Base-by-base conservation (phyloP, 169 alveolate species). In the Plasmodium adleri region DNA sequence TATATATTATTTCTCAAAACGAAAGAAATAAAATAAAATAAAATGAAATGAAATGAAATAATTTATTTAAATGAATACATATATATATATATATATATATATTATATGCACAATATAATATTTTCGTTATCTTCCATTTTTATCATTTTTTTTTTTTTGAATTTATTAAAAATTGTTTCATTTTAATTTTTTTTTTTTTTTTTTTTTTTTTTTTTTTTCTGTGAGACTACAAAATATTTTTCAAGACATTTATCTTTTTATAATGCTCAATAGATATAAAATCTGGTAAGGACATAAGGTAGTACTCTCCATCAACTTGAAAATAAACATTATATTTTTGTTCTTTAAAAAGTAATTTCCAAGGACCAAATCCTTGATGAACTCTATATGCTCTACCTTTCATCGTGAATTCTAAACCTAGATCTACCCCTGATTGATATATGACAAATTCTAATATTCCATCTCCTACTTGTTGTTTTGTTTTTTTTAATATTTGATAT, bases 301-400 rank as follows among this genome's bases (percentile, higher is more conserved):
- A 92, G 76, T 80, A 94, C 72, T 94, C 96, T 4, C 96, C 96
- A 63, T 94, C 96, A 6, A 93, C 93, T 89, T 94, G 96, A 74
- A 93, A 92, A 56, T 94, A 94, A 22, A 94, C 96, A 50, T 75
- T 66, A 24, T 66, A 66, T 12, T 47, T 71, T 5, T 76, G 66
- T 66, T 94, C 92, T 71, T 92, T 94, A 66, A 95, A 94, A 13
- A 74, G 43, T 22, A 95, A 76, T 88, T 93, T 92, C 96, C 96
- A 95, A 15, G 97, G 97, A 4, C 97, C 97, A 10, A 26, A 3
- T 26, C 97, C 97, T 49, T 92, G 95, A 74, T 94, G 95, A 15
- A 95, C 78, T 39, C 97, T 78, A 43, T 90, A 72, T 17, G 96
- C 96, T 43, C 88, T 88, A 6, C 96, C 95, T 12, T 62, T 32